Base-by-base conservation (phyloP, 2,329 filamentous ascomycete species). In the Talaromyces sp. region DNA sequence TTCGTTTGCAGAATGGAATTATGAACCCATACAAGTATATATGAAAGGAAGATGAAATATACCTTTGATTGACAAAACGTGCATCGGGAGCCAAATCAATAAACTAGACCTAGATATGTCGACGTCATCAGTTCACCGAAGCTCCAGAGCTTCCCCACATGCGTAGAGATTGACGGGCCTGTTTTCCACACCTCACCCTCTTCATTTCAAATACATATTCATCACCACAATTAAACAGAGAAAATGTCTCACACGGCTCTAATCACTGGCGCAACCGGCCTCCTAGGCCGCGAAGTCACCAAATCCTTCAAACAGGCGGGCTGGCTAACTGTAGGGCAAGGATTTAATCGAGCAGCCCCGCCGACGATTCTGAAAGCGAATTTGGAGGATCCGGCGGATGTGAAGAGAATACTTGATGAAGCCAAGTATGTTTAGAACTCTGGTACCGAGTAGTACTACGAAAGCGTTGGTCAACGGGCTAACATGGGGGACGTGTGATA, bases 21-120 rank as follows among this genome's bases (percentile, higher is more conserved):
- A 96, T 98, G 92, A 98, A 97, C 79, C 93, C 93, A 0, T 98
- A 98, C 82, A 98, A 98, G 80, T 98, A 97, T 76, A 89, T 98
- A 56, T 78, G 6, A 73, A 55, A 14, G 50, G 4, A 54, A 18
- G 11, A 16, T 50, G 5, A 37, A 21, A 35, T 16, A 18, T 21
- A 11, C 1, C 31, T 35, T 1, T 9, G 14, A 1, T 18, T 28
- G 25, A 18, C 18, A 25, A 40, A 57, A n/a, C 5, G 56, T 42
- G 31, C 16, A 21, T 35, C n/a, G n/a, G 6, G 33, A 54, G 31
- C 25, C 21, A 54, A 21, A 21, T 21, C 5, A 37, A 48, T 12
- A 52, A 54, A 14, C 21, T 35, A 48, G 40, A 48, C 28, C 23
- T 60, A 60, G 23, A 59, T 23, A 16, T 42, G 62, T 63, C 58